These are phyloP conservation scores for Hippophae rhamnoides DNA, from an alignment of 306 rosid genomes.

Conservation along the genomic window DNA sequence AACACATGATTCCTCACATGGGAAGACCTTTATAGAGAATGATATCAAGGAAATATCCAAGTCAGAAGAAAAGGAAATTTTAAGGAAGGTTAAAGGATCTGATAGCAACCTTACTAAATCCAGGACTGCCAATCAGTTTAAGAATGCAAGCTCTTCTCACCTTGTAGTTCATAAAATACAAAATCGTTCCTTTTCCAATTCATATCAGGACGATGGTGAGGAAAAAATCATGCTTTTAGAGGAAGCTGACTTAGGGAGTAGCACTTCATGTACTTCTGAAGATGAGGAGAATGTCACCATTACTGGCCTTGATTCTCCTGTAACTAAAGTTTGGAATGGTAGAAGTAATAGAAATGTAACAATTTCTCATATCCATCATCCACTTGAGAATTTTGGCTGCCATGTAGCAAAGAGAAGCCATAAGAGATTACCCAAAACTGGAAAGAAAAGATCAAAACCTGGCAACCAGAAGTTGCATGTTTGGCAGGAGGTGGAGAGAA, in stretches of 20 bases:
- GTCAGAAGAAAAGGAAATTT: constrained; percentile 32
- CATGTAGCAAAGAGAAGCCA: constrained; percentile 40
- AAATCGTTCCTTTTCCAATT: constrained; percentile 24
- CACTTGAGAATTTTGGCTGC: constrained; percentile 67
- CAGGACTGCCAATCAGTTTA: constrained; percentile 25
- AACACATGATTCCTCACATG: constrained; percentile 32
- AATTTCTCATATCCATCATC: constrained; percentile 81
- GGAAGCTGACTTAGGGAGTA: constrained; percentile 50
- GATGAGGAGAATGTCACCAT: constrained; percentile 55
- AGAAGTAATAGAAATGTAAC: constrained; percentile 63
- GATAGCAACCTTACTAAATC: constrained; percentile 33
- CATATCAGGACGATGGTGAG: constrained; percentile 39
- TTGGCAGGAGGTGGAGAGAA: constrained; percentile 94
- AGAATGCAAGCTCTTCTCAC: constrained; percentile 22
- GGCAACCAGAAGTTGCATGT: constrained; percentile 38
- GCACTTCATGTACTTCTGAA: constrained; percentile 71
- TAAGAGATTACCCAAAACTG: constrained; percentile 37
- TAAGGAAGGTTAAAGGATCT: constrained; percentile 30
- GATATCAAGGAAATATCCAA: constrained; percentile 30
- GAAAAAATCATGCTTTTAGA: constrained; percentile 28
- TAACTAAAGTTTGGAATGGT: constrained; percentile 93
- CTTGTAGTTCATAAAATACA: constrained; percentile 28
- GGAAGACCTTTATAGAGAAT: constrained; percentile 31
- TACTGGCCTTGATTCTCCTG: constrained; percentile 94
- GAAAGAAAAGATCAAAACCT: constrained; percentile 52